A percentile compares a stretch with the other conserved stretches of the same genome.
Conservation (phyloP, 2,329 filamentous ascomycete genomes). For the Lachnellula suecica region DNA sequence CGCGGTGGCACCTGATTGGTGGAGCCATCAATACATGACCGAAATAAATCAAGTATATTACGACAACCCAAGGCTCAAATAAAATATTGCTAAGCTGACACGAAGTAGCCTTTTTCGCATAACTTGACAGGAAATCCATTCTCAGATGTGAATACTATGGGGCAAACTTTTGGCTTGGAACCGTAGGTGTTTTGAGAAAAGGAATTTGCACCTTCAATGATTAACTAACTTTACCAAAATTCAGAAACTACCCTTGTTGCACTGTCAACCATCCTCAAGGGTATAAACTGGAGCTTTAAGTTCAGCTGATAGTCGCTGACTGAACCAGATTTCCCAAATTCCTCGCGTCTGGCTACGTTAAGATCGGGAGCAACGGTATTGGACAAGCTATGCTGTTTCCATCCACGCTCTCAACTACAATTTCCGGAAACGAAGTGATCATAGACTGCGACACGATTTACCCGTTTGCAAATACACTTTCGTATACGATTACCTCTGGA, state of each 20-base stretch:
- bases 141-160: constrained; percentile 16
- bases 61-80: constrained; percentile 31
- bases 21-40: constrained; percentile 55
- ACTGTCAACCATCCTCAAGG: constrained; percentile 58
- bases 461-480: constrained; percentile 32
- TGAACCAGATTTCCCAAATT: constrained; percentile 49
- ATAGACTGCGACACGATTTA: constrained; percentile 47
- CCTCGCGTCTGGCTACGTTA: constrained; percentile 42
- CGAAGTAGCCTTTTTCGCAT: constrained; percentile 7
- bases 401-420: constrained; percentile 35
- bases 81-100: background rate
- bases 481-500: constrained; percentile 28
- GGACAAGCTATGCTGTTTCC: constrained; percentile 48
- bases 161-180: constrained; percentile 41
- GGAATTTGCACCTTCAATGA: background rate
- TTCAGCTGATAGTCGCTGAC: background rate
- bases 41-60: constrained; percentile 53
- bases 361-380: constrained; percentile 39
- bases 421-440: constrained; percentile 33
- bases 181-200: no score
- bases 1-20: constrained; percentile 51
- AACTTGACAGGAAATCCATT: constrained; percentile 3
- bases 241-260: constrained; percentile 45
- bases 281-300: background rate
- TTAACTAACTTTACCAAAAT: constrained; percentile 12